Conservation (phyloP, 345 rosid species). For the Cardamine chenopodiifolia region DNA sequence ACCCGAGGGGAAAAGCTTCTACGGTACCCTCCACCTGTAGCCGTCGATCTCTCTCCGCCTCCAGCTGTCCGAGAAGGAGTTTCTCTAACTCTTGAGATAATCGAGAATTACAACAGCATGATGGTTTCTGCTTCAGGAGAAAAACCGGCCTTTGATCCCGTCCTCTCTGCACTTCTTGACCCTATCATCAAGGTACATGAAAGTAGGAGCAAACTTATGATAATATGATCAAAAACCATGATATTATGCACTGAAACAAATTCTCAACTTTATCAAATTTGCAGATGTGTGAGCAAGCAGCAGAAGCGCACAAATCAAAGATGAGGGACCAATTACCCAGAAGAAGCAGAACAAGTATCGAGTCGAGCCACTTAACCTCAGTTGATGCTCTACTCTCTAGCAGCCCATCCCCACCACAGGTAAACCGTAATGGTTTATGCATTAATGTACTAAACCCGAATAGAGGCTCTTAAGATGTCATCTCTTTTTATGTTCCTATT, state of each 20-base stretch:
- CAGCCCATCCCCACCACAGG: constrained; percentile 65
- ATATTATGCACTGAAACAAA: constrained; percentile 15
- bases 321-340: constrained; percentile 60
- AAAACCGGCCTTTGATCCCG: constrained; percentile 74
- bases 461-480: not conserved
- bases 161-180: constrained; percentile 83
- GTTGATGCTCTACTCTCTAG: constrained; percentile 91
- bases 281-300: constrained; percentile 98
- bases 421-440: constrained; percentile 20
- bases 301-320: constrained; percentile 91
- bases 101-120: constrained; percentile 75
- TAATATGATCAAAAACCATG: not conserved
- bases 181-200: constrained; percentile 82
- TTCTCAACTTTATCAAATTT: constrained; percentile 19
- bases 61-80: constrained; percentile 94
- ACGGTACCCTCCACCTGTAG: constrained; percentile 94
- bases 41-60: constrained; percentile 93
- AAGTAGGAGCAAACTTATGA: constrained; percentile 1
- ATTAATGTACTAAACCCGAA: not conserved
- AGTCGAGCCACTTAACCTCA: constrained; percentile 63
- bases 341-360: constrained; percentile 69
- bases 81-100: constrained; percentile 85
- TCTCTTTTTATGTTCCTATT: constrained; percentile 12
- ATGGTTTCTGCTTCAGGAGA: constrained; percentile 77
- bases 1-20: constrained; percentile 91